phyloP scores from a whole-genome alignment of 1,139 yeast genomes.

The Yamadazyma epiphylla region DNA sequence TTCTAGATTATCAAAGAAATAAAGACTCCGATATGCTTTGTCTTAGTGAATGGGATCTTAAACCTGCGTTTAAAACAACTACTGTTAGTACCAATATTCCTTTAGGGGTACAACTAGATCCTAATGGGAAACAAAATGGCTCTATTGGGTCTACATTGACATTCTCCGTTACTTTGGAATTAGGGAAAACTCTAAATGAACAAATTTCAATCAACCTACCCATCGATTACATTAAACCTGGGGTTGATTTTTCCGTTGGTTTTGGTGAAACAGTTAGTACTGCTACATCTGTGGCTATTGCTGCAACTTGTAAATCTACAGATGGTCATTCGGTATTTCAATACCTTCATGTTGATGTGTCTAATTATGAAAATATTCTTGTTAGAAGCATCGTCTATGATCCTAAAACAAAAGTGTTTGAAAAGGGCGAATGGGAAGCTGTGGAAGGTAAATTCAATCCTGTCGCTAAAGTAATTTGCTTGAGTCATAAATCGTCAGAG shows the following conservation, averaged over 20 bases:
- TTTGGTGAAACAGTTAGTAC: constrained; percentile 1
- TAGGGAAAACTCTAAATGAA: constrained; percentile 1
- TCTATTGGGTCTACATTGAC: constrained; percentile 7
- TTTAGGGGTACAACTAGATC: constrained; percentile 7
- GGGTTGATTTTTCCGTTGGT: no score
- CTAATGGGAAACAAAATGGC: constrained; percentile 11
- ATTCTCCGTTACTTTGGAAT: constrained; percentile 3
- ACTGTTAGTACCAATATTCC: constrained; percentile 2
- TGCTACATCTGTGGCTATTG: constrained; percentile 4
- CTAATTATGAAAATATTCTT: constrained; percentile 7
- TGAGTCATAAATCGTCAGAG: constrained; percentile 1
- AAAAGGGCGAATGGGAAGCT: not conserved
- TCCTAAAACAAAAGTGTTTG: constrained; percentile 1
- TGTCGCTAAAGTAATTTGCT: constrained; percentile 5
- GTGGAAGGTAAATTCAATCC: constrained; percentile 6
- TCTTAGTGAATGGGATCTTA: constrained; percentile 10
- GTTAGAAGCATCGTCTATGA: constrained; percentile 4
- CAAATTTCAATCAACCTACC: constrained; percentile 2
- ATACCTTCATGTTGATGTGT: constrained; percentile 4
- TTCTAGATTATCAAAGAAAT: not conserved
- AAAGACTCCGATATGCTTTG: not conserved
- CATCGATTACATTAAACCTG: no score
- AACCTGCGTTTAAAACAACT: constrained; percentile 3
- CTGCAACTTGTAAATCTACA: constrained; percentile 8
- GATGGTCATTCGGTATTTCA: constrained; percentile 10